Conservation (phyloP, 805 yeast genomes). For the Pichia scutulata region DNA sequence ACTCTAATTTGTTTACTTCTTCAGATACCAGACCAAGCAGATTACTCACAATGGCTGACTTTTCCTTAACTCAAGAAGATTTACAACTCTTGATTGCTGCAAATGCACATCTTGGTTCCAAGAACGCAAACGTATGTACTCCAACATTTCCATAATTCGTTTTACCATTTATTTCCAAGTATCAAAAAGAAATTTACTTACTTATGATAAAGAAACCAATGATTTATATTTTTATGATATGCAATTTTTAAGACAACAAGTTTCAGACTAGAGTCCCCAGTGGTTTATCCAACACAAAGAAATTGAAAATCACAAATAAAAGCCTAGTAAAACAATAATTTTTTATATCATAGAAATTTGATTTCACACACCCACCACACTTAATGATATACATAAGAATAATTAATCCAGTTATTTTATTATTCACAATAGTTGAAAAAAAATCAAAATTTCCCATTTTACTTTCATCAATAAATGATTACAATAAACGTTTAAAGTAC, state of each 20-base stretch:
- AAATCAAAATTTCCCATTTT: too few relatives aligned
- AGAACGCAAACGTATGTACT: slow-evolving; percentile 93
- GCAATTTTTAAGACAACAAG: not conserved
- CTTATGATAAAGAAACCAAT: not conserved
- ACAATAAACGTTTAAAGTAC: too few relatives aligned
- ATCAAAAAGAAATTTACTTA: not conserved
- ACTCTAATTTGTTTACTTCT: not conserved
- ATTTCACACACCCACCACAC: too few relatives aligned
- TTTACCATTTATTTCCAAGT: not conserved
- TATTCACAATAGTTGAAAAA: too few relatives aligned
- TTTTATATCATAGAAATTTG: too few relatives aligned
- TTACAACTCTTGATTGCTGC: slow-evolving; percentile 99
- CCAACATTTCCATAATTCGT: not conserved
- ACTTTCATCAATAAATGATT: too few relatives aligned
- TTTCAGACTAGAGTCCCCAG: too few relatives aligned
- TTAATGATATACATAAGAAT: too few relatives aligned
- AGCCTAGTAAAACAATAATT: too few relatives aligned
- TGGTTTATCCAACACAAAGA: too few relatives aligned
- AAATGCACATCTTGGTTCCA: slow-evolving; percentile 98
- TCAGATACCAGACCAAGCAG: slow-evolving; percentile 9
- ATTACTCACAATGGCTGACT: slow-evolving; percentile 29
- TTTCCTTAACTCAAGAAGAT: slow-evolving; percentile 77
- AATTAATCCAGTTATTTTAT: too few relatives aligned
- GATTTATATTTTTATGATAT: not conserved
- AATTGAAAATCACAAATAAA: not conserved